Evolutionary conservation across 2,329 filamentous ascomycete species (phyloP).

Genomic region (Coniosporium uncinatum): DNA sequence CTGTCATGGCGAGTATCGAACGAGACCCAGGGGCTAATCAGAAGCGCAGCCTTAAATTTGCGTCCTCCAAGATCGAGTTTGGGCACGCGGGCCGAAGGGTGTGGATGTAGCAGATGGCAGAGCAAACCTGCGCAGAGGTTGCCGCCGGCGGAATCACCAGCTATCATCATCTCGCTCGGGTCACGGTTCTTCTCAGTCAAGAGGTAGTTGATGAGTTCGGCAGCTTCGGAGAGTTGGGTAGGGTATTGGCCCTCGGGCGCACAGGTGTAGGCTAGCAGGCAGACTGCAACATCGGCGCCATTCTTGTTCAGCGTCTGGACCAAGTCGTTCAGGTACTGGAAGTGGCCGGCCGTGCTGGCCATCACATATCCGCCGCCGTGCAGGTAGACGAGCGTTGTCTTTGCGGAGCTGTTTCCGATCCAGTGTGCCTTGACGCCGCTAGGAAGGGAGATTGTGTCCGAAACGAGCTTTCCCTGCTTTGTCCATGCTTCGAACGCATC

Average conservation of each 20-base stretch:
- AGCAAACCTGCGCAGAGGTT: slow-evolving; percentile 39
- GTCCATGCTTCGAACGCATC: slow-evolving; percentile 25
- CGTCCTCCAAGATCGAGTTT: slow-evolving; percentile 27
- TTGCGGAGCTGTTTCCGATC: slow-evolving; percentile 30
- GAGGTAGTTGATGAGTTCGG: slow-evolving; percentile 35
- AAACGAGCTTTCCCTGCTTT: slow-evolving; percentile 24
- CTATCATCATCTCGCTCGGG: slow-evolving; percentile 36
- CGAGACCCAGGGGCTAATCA: slow-evolving; percentile 53
- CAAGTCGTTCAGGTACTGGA: slow-evolving; percentile 40
- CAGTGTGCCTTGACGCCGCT: slow-evolving; percentile 39
- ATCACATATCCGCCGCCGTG: slow-evolving; percentile 51
- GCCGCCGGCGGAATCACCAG: slow-evolving; percentile 49
- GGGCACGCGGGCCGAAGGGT: slow-evolving; percentile 36
- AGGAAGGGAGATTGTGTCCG: slow-evolving; percentile 27
- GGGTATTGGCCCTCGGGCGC: slow-evolving; percentile 41
- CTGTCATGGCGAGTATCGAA: slow-evolving; percentile 39
- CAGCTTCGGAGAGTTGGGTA: slow-evolving; percentile 39
- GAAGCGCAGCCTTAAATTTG: slow-evolving; percentile 42
- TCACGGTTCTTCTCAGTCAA: slow-evolving; percentile 25
- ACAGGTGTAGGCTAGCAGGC: slow-evolving; percentile 55
- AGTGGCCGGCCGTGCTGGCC: slow-evolving; percentile 38
- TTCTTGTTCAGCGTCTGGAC: slow-evolving; percentile 29
- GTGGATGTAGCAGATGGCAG: slow-evolving; percentile 50
- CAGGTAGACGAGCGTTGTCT: slow-evolving; percentile 38
- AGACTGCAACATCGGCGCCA: slow-evolving; percentile 40